Evolutionary conservation across 2,329 filamentous ascomycete species (phyloP), one percentile per base, ranked within the genome.

Genomic region (Drechslerella coelobrocha): DNA sequence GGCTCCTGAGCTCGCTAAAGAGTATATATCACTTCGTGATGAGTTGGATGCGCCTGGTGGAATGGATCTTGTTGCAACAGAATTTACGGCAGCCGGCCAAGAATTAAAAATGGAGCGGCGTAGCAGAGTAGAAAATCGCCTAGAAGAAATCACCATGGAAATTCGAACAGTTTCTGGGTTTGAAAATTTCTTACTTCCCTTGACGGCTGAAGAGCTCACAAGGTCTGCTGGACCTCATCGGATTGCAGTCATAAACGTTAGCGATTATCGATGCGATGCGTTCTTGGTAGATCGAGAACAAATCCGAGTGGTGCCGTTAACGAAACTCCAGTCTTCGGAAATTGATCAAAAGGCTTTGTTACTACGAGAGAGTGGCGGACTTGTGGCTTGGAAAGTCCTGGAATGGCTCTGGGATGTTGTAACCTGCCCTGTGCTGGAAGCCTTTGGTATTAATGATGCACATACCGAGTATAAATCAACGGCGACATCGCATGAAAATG

Each of bases 361-460:
- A 12, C 5, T 8, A 8, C 17, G 3, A 23, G 19, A 14, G 7
- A 1, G 7, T 23, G 23, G 31, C 8, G 12, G 14, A 8, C 17
- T n/a, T 29, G 6, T 37, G 21, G 37, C 17, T 14, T 26, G 6
- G n/a, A 47, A 48, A 68, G 7, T 72, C 17, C n/a, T 79, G 0
- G 74, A 76, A 23, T 79, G 77, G 76, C 73, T 79, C 0, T 79
- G 78, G 77, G 73, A 77, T 47, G 52, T 27, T 6, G 57, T 75
- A 31, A 73, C 63, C 0, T n/a, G 53, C 0, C 78, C 77, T 1
- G 61, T 79, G 26, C 63, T 79, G 7, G 68, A 77, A 9, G 59
- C 26, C 7, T 51, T 79, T 0, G 76, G 76, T 27, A 10, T 75
- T 75, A 24, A 10, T 52, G 62, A 43, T 8, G 10, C 73, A n/a